These are phyloP conservation scores for Apophysomyces elegans DNA, from an alignment of 371 early-diverging fungal genomes.

Conservation along the genomic window DNA sequence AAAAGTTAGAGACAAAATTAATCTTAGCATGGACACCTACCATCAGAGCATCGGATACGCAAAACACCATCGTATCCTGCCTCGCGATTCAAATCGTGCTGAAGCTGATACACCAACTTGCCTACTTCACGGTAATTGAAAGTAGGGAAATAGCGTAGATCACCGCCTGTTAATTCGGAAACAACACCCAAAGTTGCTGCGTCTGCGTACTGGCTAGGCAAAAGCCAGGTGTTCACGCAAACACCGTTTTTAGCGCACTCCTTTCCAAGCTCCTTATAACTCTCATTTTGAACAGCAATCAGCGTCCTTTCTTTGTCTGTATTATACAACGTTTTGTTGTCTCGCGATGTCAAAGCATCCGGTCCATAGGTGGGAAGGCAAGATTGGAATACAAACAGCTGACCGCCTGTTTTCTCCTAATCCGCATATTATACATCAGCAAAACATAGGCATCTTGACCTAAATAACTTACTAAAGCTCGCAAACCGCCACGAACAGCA, in stretches of 20 bases:
- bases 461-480: conserved; percentile 68
- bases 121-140: conserved; percentile 79
- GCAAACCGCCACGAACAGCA: conserved; percentile 79
- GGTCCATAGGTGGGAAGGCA: conserved; percentile 90
- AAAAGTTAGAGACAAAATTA: conserved; percentile 89
- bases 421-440: not conserved
- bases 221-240: conserved; percentile 86
- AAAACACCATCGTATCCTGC: conserved; percentile 91
- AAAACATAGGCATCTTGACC: not conserved
- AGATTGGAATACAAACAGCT: conserved; percentile 87
- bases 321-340: conserved; percentile 84
- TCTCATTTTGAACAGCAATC: conserved; percentile 82
- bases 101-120: conserved; percentile 76
- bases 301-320: conserved; percentile 93
- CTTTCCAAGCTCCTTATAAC: conserved; percentile 85
- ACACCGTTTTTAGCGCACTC: conserved; percentile 84
- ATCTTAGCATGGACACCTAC: conserved; percentile 63
- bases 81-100: conserved; percentile 71
- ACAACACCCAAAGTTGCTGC: conserved; percentile 82
- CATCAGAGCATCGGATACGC: conserved; percentile 91
- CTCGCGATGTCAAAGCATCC: conserved; percentile 82
- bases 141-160: conserved; percentile 76
- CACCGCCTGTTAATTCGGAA: conserved; percentile 87
- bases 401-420: conserved; percentile 75
- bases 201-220: conserved; percentile 88